Evolutionary conservation across 2,329 filamentous ascomycete species (phyloP), one percentile per base, ranked within the genome.

Genomic region (Fusarium fracticaudum): DNA sequence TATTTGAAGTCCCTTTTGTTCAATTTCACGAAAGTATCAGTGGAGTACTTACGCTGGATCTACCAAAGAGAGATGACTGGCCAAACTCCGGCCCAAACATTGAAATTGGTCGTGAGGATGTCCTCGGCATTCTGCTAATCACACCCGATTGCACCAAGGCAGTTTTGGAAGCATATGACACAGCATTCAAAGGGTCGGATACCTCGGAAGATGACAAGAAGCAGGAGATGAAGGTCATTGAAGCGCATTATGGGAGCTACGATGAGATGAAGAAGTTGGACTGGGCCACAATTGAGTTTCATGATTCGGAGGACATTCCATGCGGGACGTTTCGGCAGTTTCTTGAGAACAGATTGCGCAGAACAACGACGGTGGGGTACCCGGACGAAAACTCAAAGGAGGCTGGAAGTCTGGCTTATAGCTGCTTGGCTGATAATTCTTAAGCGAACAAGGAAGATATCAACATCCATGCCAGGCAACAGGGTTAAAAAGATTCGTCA

Each of bases 181-280:
- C 72, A 33, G 47, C 48, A 8, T 43, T 77, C 6, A 18, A 62
- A 6, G 41, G 60, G 3, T 22, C 53, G 6, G 13, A 55, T 6
- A 66, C 40, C 3, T 20, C 70, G 5, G 70, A 76, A 5, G 24
- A 44, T 10, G n/a, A 50, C 0, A 77, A 76, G 45, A 26, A 51
- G 17, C 61, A 71, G 3, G 33, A 50, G 1, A 45, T 40, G 7
- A 77, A 76, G 17, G 31, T 44, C 11, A 53, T 77, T 1, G 31
- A 44, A 18, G 67, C 70, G 4, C 65, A 40, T 9, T 70, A 76
- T 14, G 72, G 75, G 1, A 77, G 72, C 33, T 74, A 62, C 47
- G 72, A 68, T 11, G 35, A 54, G 15, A 72, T 77, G 65, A 51
- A 74, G 41, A 71, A 74, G 35, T 44, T 71, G 11, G 61, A 63